phyloP scores from a whole-genome alignment of 768 basidiomycete genomes.

The Leccinum barrowsii region DNA sequence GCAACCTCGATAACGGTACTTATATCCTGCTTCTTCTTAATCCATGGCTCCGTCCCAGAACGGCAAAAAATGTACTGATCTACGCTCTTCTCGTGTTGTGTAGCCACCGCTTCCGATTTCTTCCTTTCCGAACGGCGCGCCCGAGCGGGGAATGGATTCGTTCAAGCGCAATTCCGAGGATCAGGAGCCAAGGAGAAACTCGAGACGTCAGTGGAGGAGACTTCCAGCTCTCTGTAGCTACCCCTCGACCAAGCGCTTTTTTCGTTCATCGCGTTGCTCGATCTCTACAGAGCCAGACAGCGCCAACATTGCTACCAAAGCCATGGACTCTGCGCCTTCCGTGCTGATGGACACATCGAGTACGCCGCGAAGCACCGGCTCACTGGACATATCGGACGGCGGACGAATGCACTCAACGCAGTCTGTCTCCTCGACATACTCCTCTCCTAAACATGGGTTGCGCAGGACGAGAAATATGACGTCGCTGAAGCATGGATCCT shows the following conservation, averaged over 20 bases:
- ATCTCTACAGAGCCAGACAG: neutral
- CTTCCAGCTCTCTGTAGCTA: constrained; percentile 22
- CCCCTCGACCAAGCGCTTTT: constrained; percentile 8
- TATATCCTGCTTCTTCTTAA: constrained; percentile 15
- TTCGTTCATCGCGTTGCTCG: constrained; percentile 13
- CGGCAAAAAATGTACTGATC: constrained; percentile 19
- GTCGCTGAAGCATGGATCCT: constrained; percentile 27
- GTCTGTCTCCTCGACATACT: constrained; percentile 25
- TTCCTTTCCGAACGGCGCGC: constrained; percentile 16
- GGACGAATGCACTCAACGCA: constrained; percentile 16
- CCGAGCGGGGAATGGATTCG: neutral
- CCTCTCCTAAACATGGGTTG: constrained; percentile 32
- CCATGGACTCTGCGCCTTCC: constrained; percentile 19
- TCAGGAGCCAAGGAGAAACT: constrained; percentile 10
- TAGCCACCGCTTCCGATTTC: constrained; percentile 22
- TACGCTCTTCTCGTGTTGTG: constrained; percentile 7
- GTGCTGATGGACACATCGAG: constrained; percentile 21
- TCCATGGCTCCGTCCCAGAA: constrained; percentile 11
- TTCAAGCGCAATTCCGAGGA: constrained; percentile 13
- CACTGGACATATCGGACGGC: constrained; percentile 15
- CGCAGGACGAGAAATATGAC: constrained; percentile 39
- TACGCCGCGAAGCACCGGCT: constrained; percentile 19
- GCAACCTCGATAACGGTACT: constrained; percentile 31
- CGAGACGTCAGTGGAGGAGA: constrained; percentile 16
- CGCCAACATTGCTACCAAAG: constrained; percentile 6